phyloP scores from a whole-genome alignment of 2,329 filamentous ascomycete species.

The Fusarium falciforme region DNA sequence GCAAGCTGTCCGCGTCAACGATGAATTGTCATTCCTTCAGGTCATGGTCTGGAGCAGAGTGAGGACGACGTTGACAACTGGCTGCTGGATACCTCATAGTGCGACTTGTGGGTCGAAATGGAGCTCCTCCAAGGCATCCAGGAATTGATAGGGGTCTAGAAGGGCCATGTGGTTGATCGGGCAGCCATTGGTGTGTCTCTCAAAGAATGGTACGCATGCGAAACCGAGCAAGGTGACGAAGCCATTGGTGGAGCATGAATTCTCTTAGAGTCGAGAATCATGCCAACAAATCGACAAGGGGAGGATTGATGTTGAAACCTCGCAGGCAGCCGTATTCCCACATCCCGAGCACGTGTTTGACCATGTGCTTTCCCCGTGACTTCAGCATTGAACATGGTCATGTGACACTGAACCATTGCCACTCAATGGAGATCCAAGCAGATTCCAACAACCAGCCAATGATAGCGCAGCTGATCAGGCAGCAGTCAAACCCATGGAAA shows the following conservation, averaged over 20 bases:
- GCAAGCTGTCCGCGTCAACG: neutral
- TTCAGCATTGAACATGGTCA: neutral
- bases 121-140: neutral
- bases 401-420: neutral
- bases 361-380: neutral
- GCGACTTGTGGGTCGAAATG: neutral
- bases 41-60: neutral
- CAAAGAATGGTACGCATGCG: neutral
- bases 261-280: neutral
- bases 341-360: neutral
- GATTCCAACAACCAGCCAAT: conserved; percentile 24
- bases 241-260: neutral
- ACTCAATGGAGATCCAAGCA: neutral
- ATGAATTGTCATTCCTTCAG: neutral
- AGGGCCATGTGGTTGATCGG: neutral
- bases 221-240: neutral
- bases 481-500: conserved; percentile 41
- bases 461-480: conserved; percentile 31
- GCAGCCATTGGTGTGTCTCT: neutral
- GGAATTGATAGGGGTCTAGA: neutral
- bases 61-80: neutral
- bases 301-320: neutral
- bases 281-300: neutral
- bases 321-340: conserved; percentile 26
- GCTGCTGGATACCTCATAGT: neutral